A percentile compares a stretch with the other conserved stretches of the same genome.
phyloP scores from a whole-genome alignment of 73 alveolate species.

The Paramecium caudatum region DNA sequence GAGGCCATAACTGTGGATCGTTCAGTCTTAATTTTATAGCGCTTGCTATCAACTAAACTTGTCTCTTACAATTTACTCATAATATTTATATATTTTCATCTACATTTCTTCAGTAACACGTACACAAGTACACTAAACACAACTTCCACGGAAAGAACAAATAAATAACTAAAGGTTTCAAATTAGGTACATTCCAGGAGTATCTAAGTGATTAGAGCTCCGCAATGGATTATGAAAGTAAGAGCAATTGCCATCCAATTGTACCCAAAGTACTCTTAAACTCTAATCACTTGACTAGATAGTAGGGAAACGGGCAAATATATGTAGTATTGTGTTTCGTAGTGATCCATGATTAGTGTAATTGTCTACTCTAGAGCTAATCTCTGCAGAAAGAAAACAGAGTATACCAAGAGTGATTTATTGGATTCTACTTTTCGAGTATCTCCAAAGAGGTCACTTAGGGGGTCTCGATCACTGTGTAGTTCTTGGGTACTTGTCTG shows the following conservation, averaged over 20 bases:
- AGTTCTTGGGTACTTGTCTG: not conserved
- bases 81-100: too few species aligned
- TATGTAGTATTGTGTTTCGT: not conserved
- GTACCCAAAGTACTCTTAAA: not conserved
- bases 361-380: not conserved
- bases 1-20: not conserved
- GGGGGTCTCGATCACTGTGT: not conserved
- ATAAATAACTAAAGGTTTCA: constrained; percentile 16
- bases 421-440: not conserved
- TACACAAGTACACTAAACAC: not conserved
- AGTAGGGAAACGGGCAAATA: constrained; percentile 5
- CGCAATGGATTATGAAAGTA: not conserved
- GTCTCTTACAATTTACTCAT: constrained; percentile 42
- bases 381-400: not conserved
- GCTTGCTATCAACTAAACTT: not conserved
- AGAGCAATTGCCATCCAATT: not conserved
- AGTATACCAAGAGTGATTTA: not conserved
- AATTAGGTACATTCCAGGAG: not conserved
- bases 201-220: not conserved
- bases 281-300: not conserved
- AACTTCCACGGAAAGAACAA: not conserved
- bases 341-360: not conserved
- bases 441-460: not conserved
- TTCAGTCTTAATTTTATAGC: not conserved
- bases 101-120: constrained; percentile 3